Evolutionary conservation across 2,329 filamentous ascomycete genomes (phyloP), one percentile per base, ranked within the genome.

Genomic region (Aphanocladium album): DNA sequence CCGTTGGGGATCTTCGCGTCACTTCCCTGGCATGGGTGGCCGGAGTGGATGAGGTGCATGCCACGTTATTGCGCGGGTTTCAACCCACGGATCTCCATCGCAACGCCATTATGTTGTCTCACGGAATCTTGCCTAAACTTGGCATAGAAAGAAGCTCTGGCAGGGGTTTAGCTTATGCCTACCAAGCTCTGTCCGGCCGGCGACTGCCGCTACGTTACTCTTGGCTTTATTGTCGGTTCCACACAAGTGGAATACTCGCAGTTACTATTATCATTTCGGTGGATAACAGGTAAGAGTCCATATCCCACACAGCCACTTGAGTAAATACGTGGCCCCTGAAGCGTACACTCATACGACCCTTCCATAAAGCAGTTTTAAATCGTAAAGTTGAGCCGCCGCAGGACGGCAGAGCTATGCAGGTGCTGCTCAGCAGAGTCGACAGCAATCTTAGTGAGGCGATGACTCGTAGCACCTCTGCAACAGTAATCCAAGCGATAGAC

Each of bases 101-200:
- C 45, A 39, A 52, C n/a, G 16, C 47, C 25, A 21, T 14, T 23
- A 7, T 17, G 14, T 16, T 51, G 57, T 59, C 46, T 52, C 39
- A 21, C 17, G 16, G 14, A 25, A 59, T 45, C n/a, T 52, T 43
- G 56, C 37, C 12, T 23, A n/a, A 59, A 59, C 57, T 59, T 52
- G 57, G 57, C 57, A 59, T 46, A 3, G 39, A 52, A 59, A 59
- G 47, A 59, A 59, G 57, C 57, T 52, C 57, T 35, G 7, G 17
- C 25, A 33, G 39, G 43, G 17, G 17, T 45, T 16, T 3, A 27
- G 12, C 30, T 23, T 25, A 7, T 23, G 12, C 45, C 45, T 23
- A 25, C 21, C 45, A 47, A 27, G 21, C 11, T 12, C 21, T 27
- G 21, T 27, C 14, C 11, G 45, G 45, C 16, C 45, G 45, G 45